Percentiles rank a stretch among this genome's conserved stretches.
These are phyloP conservation scores for Colletotrichum gigasporum DNA, from an alignment of 2,329 filamentous ascomycete genomes.

Conservation along the genomic window DNA sequence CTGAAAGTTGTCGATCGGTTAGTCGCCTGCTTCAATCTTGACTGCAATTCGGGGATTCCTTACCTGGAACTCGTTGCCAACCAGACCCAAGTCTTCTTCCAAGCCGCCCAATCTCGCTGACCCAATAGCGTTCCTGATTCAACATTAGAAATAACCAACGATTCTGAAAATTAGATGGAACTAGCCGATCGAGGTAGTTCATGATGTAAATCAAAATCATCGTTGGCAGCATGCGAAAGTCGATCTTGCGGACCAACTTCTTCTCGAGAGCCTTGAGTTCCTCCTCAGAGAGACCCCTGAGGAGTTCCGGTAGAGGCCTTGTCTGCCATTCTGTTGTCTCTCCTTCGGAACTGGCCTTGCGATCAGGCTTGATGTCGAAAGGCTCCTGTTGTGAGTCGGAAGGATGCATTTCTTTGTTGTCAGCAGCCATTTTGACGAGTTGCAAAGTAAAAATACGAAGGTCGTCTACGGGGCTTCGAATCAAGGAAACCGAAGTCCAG, in stretches of 20 bases:
- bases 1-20: slow-evolving; percentile 37
- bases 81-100: slow-evolving; percentile 44
- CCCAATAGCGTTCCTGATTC: slow-evolving; percentile 53
- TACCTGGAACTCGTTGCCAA: slow-evolving; percentile 47
- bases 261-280: slow-evolving; percentile 55
- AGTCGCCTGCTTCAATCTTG: slow-evolving; percentile 38
- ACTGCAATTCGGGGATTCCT: too few relatives aligned
- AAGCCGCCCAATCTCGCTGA: slow-evolving; percentile 61
- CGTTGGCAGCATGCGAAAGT: slow-evolving; percentile 71
- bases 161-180: background rate
- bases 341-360: background rate
- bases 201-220: slow-evolving; percentile 76
- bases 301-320: background rate
- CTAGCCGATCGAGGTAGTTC: slow-evolving; percentile 67
- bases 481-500: too few relatives aligned
- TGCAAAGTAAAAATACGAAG: too few relatives aligned
- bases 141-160: background rate
- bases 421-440: background rate
- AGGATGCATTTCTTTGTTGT: background rate
- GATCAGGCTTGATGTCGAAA: background rate
- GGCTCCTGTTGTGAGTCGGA: background rate
- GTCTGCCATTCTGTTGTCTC: background rate
- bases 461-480: too few relatives aligned
- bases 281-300: slow-evolving; percentile 25
- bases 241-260: slow-evolving; percentile 66